Evolutionary conservation across 2,329 filamentous ascomycete genomes (phyloP).

Genomic region (Aspergillus sp.): DNA sequence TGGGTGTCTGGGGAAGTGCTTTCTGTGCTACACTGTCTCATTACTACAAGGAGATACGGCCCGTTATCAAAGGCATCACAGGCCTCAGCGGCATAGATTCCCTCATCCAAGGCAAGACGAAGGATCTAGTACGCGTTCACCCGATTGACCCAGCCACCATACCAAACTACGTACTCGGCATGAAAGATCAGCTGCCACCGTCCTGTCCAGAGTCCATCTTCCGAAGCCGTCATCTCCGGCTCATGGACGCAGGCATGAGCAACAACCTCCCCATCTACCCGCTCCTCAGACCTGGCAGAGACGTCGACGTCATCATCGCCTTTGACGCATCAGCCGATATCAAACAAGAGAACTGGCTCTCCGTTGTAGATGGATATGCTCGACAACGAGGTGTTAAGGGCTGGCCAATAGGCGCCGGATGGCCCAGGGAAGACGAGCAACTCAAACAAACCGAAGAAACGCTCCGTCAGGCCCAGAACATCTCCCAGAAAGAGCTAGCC

Average conservation of each 20-base stretch:
- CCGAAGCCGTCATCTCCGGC: slow-evolving; percentile 68
- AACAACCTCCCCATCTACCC: slow-evolving; percentile 98
- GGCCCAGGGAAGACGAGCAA: slow-evolving; percentile 69
- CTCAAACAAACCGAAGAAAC: slow-evolving; percentile 63
- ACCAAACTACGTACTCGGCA: slow-evolving; percentile 83
- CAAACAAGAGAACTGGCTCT: slow-evolving; percentile 91
- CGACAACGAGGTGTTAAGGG: slow-evolving; percentile 86
- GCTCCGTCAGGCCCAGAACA: slow-evolving; percentile 68
- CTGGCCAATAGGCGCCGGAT: slow-evolving; percentile 93
- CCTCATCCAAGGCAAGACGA: slow-evolving; percentile 77
- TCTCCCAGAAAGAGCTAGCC: slow-evolving; percentile 62
- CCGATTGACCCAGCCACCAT: slow-evolving; percentile 90
- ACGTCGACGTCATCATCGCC: slow-evolving; percentile 86
- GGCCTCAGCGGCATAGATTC: slow-evolving; percentile 78
- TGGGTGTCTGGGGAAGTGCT: slow-evolving; percentile 95
- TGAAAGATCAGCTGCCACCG: slow-evolving; percentile 72
- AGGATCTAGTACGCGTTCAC: slow-evolving; percentile 87
- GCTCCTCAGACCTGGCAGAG: slow-evolving; percentile 79
- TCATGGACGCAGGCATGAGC: slow-evolving; percentile 98
- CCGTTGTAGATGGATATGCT: slow-evolving; percentile 89
- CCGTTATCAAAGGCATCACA: slow-evolving; percentile 71
- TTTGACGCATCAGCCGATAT: slow-evolving; percentile 96
- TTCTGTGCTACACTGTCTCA: slow-evolving; percentile 95
- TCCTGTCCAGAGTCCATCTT: slow-evolving; percentile 79
- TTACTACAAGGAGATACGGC: slow-evolving; percentile 93